Conservation (phyloP, 2,329 filamentous ascomycete genomes). For the Hawksworthiomyces lignivorus region DNA sequence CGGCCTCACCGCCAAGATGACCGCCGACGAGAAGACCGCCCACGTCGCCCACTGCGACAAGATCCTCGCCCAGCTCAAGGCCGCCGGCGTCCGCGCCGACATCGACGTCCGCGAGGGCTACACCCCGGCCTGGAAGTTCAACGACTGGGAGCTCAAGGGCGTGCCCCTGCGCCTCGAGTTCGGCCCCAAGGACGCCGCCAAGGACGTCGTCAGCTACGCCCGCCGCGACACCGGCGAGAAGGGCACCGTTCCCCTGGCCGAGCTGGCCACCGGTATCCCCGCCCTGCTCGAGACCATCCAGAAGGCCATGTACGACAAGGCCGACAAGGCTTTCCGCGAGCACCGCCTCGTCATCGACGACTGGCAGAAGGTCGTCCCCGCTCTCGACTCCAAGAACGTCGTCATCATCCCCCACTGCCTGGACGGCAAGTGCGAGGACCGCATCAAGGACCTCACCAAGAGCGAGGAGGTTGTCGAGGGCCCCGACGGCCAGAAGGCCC, state of each 20-base stretch:
- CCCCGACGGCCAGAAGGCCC: conserved; percentile 45
- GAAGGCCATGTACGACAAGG: conserved; percentile 67
- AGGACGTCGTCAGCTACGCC: conserved; percentile 74
- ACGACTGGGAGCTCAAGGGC: conserved; percentile 96
- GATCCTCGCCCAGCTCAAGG: conserved; percentile 61
- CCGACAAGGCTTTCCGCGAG: conserved; percentile 67
- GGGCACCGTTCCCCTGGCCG: conserved; percentile 66
- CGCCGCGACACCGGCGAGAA: conserved; percentile 85
- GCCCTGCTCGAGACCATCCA: conserved; percentile 86
- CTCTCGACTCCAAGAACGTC: conserved; percentile 86
- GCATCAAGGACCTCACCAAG: conserved; percentile 87
- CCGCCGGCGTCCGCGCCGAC: conserved; percentile 68
- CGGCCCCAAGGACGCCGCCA: conserved; percentile 86
- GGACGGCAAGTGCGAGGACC: conserved; percentile 75
- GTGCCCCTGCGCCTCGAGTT: conserved; percentile 92
- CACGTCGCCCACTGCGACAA: conserved; percentile 69
- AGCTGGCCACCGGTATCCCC: conserved; percentile 66
- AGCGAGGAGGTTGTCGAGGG: conserved; percentile 51
- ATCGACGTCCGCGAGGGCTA: conserved; percentile 84
- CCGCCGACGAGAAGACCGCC: conserved; percentile 67
- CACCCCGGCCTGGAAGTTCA: conserved; percentile 96
- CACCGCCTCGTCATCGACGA: conserved; percentile 76
- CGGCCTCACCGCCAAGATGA: conserved; percentile 82
- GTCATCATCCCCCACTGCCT: conserved; percentile 88
- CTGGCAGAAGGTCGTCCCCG: conserved; percentile 87